phyloP scores from a whole-genome alignment of 2,329 filamentous ascomycete genomes.

The Stylonectria norvegica region DNA sequence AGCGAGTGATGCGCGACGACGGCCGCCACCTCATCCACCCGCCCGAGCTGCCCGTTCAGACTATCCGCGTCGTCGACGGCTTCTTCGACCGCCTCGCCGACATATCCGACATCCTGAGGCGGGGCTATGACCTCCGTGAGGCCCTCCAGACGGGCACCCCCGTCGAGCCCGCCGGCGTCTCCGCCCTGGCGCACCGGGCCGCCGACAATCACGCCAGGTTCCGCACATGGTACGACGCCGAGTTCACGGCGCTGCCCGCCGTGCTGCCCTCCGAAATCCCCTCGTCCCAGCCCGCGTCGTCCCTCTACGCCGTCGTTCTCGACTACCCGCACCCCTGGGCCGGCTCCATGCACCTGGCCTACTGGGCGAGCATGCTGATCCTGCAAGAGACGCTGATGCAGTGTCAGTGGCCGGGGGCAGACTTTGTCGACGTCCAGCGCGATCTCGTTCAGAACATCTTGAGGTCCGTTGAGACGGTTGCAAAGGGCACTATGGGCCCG shows the following conservation, averaged over 20 bases:
- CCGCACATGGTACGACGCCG: conserved; percentile 30
- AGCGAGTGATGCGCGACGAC: conserved; percentile 28
- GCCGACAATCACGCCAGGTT: conserved; percentile 29
- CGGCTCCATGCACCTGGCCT: conserved; percentile 35
- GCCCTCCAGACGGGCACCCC: conserved; percentile 27
- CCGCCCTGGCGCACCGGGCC: conserved; percentile 28
- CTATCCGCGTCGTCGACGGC: conserved; percentile 29
- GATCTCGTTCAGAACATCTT: conserved; percentile 32
- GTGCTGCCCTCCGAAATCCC: conserved; percentile 26
- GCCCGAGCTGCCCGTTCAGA: conserved; percentile 17
- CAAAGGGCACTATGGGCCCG: conserved; percentile 37
- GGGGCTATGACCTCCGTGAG: conserved; percentile 32
- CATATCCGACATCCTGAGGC: conserved; percentile 32
- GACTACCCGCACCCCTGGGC: conserved; percentile 31
- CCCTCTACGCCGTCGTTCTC: conserved; percentile 33
- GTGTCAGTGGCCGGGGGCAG: conserved; percentile 26
- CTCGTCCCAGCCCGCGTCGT: conserved; percentile 27
- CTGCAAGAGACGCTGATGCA: conserved; percentile 36
- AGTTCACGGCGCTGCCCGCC: conserved; percentile 22
- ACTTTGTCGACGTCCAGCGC: conserved; percentile 26
- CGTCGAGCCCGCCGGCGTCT: conserved; percentile 28
- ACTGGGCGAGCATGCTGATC: conserved; percentile 40
- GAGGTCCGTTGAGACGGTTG: conserved; percentile 37
- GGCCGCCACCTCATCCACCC: conserved; percentile 27
- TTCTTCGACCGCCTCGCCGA: conserved; percentile 35